Base-by-base conservation (phyloP, 1,284 basidiomycete species). In the Cerrena zonata region DNA sequence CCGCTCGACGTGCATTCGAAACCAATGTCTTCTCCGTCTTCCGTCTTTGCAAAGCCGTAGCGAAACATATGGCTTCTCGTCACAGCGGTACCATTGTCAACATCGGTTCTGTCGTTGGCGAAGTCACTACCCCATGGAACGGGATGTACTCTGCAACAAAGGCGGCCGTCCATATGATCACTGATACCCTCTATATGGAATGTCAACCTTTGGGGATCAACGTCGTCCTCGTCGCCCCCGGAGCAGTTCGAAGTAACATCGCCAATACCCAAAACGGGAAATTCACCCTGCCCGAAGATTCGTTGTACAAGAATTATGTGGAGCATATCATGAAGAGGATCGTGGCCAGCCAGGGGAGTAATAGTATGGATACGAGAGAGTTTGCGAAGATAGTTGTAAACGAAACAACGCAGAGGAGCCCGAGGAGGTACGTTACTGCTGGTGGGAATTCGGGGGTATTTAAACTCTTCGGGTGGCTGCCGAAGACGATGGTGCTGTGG, bases 101-200 rank as follows among this genome's bases (percentile, higher is more conserved):
- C 61, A 78, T 89, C 19, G 85, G 88, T n/a, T 87, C 84, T 1
- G 65, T 87, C 40, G 78, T 75, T 10, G 87, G 3, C 11, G 26
- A 10, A 86, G 85, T 36, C 70, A 80, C 84, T 1, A 78, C 79
- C 0, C 84, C 87, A 0, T 89, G 85, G 85, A 78, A 80, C 54
- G 78, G 80, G 0, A 61, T 86, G 5, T 90, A 89, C 61, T 76
- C 73, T 36, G 77, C 85, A 0, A 72, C 79, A 37, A 89, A 90
- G 62, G 79, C 86, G 0, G 84, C 86, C 0, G 65, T 83, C 1
- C 76, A 79, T 51, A 69, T 73, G 26, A 68, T 88, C 45, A 80
- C 76, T 50, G 80, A 87, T 49, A 76, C 78, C 0, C 73, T 90
- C 4, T 73, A 73, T 4, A 84, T 88, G 84, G 87, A 89, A 59